Percentiles rank a stretch among this genome's conserved stretches.
These are phyloP conservation scores for Dictyostelium firmibasis DNA, from an alignment of 78 protist genomes.

Conservation along the genomic window DNA sequence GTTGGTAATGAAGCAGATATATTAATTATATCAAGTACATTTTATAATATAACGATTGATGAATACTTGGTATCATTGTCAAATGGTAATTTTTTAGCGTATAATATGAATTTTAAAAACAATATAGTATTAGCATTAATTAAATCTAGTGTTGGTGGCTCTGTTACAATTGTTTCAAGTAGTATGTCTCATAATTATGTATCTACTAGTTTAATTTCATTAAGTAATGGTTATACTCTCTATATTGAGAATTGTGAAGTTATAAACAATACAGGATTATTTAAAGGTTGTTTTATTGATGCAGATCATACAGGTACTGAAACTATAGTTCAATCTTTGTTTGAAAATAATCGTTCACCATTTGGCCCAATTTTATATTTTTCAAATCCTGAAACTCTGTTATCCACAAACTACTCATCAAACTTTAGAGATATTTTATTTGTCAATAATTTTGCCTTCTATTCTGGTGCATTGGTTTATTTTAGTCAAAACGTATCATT, in stretches of 20 bases:
- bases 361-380: conserved; percentile 46
- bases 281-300: conserved; percentile 41
- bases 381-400: background rate
- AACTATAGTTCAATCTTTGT: background rate
- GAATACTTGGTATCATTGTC: conserved; percentile 5
- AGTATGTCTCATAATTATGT: conserved; percentile 1
- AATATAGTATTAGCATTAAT: background rate
- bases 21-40: background rate
- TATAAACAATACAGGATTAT: background rate
- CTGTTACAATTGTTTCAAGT: background rate
- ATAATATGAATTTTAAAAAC: background rate
- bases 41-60: background rate
- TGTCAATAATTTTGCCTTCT: background rate
- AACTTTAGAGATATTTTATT: background rate
- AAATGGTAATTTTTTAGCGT: conserved; percentile 21
- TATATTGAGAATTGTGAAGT: conserved; percentile 5
- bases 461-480: conserved; percentile 32
- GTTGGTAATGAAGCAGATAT: conserved; percentile 49
- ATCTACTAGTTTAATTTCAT: background rate
- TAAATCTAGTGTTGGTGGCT: conserved; percentile 2
- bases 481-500: conserved; percentile 22
- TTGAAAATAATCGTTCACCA: conserved; percentile 11
- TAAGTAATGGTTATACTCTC: background rate
- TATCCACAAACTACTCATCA: background rate
- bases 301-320: conserved; percentile 48